Conservation (phyloP, 345 rosid species). For the Laguncularia racemosa region DNA sequence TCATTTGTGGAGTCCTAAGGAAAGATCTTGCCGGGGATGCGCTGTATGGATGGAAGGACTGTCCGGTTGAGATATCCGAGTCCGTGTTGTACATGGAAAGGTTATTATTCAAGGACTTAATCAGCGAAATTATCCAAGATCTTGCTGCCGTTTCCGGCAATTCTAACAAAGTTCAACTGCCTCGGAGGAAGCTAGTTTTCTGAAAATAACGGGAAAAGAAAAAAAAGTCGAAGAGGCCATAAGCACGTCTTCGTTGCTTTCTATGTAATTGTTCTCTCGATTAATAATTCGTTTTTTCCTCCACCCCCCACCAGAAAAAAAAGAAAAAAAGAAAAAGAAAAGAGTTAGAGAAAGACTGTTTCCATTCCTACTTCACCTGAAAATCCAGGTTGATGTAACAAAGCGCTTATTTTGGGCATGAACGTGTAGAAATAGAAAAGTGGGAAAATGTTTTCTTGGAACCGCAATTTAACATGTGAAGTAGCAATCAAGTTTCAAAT, state of each 20-base stretch:
- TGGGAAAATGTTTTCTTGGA: too few species aligned
- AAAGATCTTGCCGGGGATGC: conserved; percentile 72
- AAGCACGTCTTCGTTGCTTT: conserved; percentile 6
- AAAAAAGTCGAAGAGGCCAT: conserved; percentile 5
- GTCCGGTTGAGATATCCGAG: conserved; percentile 64
- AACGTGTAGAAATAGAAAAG: too few species aligned
- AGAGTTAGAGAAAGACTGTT: background rate
- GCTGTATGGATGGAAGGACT: conserved; percentile 48
- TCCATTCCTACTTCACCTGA: too few species aligned
- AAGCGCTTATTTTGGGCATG: too few species aligned
- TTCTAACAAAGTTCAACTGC: conserved; percentile 13
- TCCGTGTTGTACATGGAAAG: conserved; percentile 70
- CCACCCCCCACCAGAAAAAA: too few species aligned
- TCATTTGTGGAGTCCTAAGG: conserved; percentile 56
- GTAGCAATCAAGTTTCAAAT: too few species aligned
- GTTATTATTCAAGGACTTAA: conserved; percentile 72
- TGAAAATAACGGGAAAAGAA: conserved; percentile 16
- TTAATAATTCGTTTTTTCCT: conserved; percentile 1
- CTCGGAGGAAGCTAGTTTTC: conserved; percentile 69
- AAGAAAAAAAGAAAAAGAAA: too few species aligned
- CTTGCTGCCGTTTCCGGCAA: conserved; percentile 35
- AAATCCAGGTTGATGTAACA: too few species aligned
- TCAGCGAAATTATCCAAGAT: conserved; percentile 70
- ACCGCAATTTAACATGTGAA: too few species aligned
- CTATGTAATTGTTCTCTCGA: background rate